phyloP scores from a whole-genome alignment of 2,329 filamentous ascomycete genomes.

The Talaromyces sp. region DNA sequence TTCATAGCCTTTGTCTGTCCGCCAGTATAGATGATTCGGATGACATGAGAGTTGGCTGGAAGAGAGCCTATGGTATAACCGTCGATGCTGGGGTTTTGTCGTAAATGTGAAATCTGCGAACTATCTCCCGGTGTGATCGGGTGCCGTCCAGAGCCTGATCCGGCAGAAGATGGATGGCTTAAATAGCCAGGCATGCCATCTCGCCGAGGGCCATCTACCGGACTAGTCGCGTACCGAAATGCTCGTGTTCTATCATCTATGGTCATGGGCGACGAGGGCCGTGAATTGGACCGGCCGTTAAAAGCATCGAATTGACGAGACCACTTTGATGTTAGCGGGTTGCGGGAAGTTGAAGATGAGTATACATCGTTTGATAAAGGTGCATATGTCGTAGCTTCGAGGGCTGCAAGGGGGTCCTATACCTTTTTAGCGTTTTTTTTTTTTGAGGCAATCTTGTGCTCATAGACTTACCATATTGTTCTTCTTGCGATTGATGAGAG shows the following conservation, averaged over 20 bases:
- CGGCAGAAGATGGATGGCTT: slow-evolving; percentile 52
- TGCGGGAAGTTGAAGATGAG: slow-evolving; percentile 52
- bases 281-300: slow-evolving; percentile 46
- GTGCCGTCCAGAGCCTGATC: slow-evolving; percentile 52
- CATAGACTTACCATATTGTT: slow-evolving; percentile 71
- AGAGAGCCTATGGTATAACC: slow-evolving; percentile 80
- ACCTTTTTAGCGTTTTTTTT: slow-evolving; percentile 19
- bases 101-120: slow-evolving; percentile 63
- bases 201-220: slow-evolving; percentile 46
- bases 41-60: slow-evolving; percentile 81
- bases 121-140: slow-evolving; percentile 63
- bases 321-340: slow-evolving; percentile 52
- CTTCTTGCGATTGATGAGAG: slow-evolving; percentile 73
- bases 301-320: slow-evolving; percentile 46
- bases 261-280: slow-evolving; percentile 67
- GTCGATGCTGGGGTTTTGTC: slow-evolving; percentile 80
- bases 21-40: slow-evolving; percentile 87
- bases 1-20: slow-evolving; percentile 92
- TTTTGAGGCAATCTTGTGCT: too few species aligned
- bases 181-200: slow-evolving; percentile 53
- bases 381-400: slow-evolving; percentile 64
- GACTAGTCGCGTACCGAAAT: slow-evolving; percentile 53
- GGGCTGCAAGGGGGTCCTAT: slow-evolving; percentile 77
- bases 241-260: slow-evolving; percentile 55
- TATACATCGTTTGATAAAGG: slow-evolving; percentile 64